phyloP scores from a whole-genome alignment of 352 stramenopile genomes.

The Phytophthora pluvialis region DNA sequence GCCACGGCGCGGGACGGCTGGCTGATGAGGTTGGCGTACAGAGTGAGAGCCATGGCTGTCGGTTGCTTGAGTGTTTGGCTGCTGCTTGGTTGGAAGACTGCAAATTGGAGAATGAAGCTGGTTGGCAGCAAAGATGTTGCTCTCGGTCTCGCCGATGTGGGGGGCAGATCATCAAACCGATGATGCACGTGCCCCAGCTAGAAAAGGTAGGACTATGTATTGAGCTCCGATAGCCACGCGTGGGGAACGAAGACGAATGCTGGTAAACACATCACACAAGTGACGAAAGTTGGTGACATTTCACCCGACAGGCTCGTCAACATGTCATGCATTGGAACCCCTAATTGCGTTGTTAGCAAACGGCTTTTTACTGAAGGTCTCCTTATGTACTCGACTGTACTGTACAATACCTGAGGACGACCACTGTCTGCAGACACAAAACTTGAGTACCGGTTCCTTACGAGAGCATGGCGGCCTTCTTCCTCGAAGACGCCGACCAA shows the following conservation, averaged over 20 bases:
- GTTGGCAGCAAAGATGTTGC: neutral
- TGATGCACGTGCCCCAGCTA: neutral
- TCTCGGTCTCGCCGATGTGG: too few species aligned
- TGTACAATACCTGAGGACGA: neutral
- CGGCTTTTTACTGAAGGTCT: too few species aligned
- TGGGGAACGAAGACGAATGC: too few species aligned
- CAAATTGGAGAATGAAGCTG: constrained; percentile 28
- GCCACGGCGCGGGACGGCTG: constrained; percentile 51
- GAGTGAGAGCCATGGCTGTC: constrained; percentile 44
- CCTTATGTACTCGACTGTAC: neutral
- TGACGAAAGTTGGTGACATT: too few species aligned
- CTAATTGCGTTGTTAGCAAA: too few species aligned
- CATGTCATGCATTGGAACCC: too few species aligned
- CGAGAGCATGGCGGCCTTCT: constrained; percentile 26
- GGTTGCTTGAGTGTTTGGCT: neutral
- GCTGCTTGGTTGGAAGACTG: constrained; percentile 3
- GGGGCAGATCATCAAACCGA: neutral
- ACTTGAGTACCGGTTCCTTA: constrained; percentile 6
- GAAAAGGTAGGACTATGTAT: neutral
- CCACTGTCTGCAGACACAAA: neutral
- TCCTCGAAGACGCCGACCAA: constrained; percentile 25
- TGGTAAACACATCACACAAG: too few species aligned
- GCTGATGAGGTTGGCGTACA: constrained; percentile 70
- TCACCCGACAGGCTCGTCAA: too few species aligned
- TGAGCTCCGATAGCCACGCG: too few species aligned